Evolutionary conservation across 2,329 filamentous ascomycete species (phyloP), one percentile per base, ranked within the genome.

Genomic region (Dactylonectria estremocensis): DNA sequence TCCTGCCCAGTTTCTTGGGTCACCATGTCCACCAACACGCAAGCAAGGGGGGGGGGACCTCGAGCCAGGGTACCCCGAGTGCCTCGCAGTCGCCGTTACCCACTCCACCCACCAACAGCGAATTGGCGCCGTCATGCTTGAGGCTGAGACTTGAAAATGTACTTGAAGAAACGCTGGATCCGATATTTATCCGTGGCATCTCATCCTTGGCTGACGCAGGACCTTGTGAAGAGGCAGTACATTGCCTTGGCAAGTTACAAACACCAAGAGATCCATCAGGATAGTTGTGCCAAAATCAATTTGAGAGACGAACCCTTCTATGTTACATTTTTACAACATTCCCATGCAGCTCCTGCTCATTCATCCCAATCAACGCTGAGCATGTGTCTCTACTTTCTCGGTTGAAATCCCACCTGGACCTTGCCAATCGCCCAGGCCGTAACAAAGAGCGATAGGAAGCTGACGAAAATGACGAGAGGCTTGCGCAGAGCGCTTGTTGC

Each of bases 401-500:
- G 81, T 43, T 85, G 82, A 82, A 98, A 97, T 79, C 93, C 95
- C 52, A 95, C 88, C 78, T 97, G 92, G 69, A 98, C 84, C 76
- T 89, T 91, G 35, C 94, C 92, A 66, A 98, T 80, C 3, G 90
- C 83, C 91, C 93, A 98, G 5, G 89, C 88, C 2, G 90, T 87
- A 46, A 90, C 85, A 81, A 97, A 97, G 13, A 97, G 83, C n/a
- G 87, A 84, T 72, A 97, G 79, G 69, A 93, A 83, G 74, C 92
- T 94, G 35, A 85, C 84, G 71, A 96, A 94, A 67, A 98, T 89
- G 24, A 95, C 90, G 20, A 97, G 73, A 1, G 96, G 96, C 85
- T 99, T 99, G 77, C 95, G 90, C 75, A 97, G 88, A 45, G 89
- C 90, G 31, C 93, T 92, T 3, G 87, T 78, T 72, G 96, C 94